Conservation (phyloP, 176 grass and related monocot genomes). For the Rhynchospora pubera region DNA sequence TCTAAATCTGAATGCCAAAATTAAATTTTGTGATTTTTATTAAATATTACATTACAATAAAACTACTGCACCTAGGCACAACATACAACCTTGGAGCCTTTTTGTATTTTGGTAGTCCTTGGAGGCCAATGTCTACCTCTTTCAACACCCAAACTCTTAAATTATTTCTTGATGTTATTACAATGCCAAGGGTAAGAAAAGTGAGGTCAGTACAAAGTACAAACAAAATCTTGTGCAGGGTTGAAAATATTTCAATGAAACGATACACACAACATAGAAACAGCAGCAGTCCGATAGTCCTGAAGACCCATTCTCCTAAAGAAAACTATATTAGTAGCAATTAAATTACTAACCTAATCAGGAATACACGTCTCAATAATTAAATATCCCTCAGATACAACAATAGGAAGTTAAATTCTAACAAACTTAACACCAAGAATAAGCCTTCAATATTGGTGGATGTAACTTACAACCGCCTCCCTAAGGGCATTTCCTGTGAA, state of each 20-base stretch:
- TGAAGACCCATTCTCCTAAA: background rate
- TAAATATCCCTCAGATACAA: background rate
- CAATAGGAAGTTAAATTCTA: background rate
- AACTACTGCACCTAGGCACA: too few species aligned
- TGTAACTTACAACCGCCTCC: background rate
- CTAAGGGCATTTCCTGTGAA: conserved; percentile 98
- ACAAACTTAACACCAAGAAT: background rate
- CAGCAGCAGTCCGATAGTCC: background rate
- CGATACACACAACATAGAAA: background rate
- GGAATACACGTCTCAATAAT: background rate
- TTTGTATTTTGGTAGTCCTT: too few species aligned
- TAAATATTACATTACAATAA: too few species aligned
- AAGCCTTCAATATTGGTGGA: background rate
- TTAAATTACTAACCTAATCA: background rate
- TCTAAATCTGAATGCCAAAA: too few species aligned
- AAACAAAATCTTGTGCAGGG: background rate
- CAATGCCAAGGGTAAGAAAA: background rate
- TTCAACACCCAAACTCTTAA: too few species aligned
- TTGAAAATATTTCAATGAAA: background rate
- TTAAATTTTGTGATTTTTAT: too few species aligned
- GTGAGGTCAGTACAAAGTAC: background rate
- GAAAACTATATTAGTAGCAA: background rate
- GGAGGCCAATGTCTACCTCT: too few species aligned
- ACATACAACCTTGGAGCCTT: too few species aligned
- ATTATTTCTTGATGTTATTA: background rate